phyloP scores from a whole-genome alignment of 1,284 basidiomycete genomes.

The Trametes pubescens region DNA sequence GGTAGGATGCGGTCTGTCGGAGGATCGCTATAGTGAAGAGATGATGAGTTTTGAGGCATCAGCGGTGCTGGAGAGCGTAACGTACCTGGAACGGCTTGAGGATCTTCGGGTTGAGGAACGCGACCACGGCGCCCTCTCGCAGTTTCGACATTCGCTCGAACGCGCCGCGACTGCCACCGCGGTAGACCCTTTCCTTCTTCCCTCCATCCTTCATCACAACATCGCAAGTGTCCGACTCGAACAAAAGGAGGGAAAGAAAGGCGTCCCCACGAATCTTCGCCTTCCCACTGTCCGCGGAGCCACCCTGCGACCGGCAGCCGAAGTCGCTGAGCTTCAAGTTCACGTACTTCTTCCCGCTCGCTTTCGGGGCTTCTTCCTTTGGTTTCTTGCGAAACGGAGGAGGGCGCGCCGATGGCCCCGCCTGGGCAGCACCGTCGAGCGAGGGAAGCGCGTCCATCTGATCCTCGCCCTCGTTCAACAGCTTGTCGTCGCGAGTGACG shows the following conservation, averaged over 20 bases:
- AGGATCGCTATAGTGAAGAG: constrained; percentile 49
- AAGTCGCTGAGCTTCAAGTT: constrained; percentile 89
- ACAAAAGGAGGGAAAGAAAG: constrained; percentile 82
- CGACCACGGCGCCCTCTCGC: constrained; percentile 88
- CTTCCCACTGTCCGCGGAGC: constrained; percentile 63
- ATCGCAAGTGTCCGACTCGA: constrained; percentile 83
- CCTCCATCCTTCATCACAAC: constrained; percentile 56
- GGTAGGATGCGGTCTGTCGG: constrained; percentile 74
- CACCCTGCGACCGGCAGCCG: constrained; percentile 59
- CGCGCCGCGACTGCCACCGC: constrained; percentile 90
- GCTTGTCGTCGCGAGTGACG: constrained; percentile 57
- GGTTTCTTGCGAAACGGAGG: constrained; percentile 45
- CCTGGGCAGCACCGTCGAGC: constrained; percentile 33
- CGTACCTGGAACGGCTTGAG: constrained; percentile 85
- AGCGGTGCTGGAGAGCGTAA: constrained; percentile 11
- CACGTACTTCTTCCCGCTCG: constrained; percentile 81
- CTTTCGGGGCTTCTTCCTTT: constrained; percentile 50
- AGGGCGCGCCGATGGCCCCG: constrained; percentile 28
- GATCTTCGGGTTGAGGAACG: constrained; percentile 88
- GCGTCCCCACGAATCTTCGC: constrained; percentile 81
- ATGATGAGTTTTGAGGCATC: background rate
- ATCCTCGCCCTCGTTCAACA: constrained; percentile 45
- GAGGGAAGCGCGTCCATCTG: constrained; percentile 35
- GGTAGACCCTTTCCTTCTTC: constrained; percentile 71
- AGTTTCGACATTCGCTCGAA: constrained; percentile 90